Conservation (phyloP, 2,329 filamentous ascomycete species). For the Mollisiaceae sp. region DNA sequence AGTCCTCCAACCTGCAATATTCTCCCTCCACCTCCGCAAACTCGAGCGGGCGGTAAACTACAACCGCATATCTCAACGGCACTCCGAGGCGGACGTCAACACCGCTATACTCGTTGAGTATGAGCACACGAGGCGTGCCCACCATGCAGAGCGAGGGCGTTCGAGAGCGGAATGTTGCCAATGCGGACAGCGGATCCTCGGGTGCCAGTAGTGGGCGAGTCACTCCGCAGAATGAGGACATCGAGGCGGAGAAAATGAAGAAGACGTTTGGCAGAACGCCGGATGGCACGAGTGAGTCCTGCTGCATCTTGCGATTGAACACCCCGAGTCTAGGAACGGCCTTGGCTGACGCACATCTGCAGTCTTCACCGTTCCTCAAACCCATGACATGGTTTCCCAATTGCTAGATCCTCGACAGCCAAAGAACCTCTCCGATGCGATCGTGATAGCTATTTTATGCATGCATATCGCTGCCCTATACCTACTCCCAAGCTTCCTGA, state of each 20-base stretch:
- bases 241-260: slow-evolving; percentile 55
- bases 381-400: slow-evolving; percentile 99
- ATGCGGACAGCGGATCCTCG: slow-evolving; percentile 23
- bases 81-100: slow-evolving; percentile 24
- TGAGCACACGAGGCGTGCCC: slow-evolving; percentile 17
- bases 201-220: slow-evolving; percentile 23
- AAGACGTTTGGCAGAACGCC: slow-evolving; percentile 92
- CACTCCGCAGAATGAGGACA: slow-evolving; percentile 23
- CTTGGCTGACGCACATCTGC: slow-evolving; percentile 21
- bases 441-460: slow-evolving; percentile 79
- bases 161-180: slow-evolving; percentile 34
- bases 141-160: slow-evolving; percentile 31
- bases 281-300: slow-evolving; percentile 79
- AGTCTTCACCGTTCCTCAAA: slow-evolving; percentile 96
- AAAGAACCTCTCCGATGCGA: slow-evolving; percentile 87
- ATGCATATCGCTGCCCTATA: slow-evolving; percentile 77
- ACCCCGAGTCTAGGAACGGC: not conserved
- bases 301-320: not conserved
- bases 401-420: slow-evolving; percentile 92
- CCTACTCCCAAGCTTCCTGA: slow-evolving; percentile 69
- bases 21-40: not conserved
- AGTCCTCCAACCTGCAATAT: not conserved
- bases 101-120: slow-evolving; percentile 15
- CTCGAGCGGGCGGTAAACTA: not conserved
- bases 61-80: slow-evolving; percentile 10